phyloP scores from a whole-genome alignment of 2,329 filamentous ascomycete genomes.

The Phialemonium atrogriseum region DNA sequence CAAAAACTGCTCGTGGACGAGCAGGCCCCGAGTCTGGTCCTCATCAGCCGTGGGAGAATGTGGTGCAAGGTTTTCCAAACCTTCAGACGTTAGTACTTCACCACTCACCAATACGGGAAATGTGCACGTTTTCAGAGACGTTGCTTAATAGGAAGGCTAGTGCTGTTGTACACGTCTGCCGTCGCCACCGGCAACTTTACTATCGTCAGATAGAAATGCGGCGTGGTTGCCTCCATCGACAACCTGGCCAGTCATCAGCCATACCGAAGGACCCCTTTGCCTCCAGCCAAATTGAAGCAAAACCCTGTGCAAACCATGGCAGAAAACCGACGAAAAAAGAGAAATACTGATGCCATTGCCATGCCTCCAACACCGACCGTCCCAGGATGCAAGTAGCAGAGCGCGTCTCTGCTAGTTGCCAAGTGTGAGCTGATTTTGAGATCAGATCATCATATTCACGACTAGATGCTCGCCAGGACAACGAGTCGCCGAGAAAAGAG shows the following conservation, averaged over 20 bases:
- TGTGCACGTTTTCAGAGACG: slow-evolving; percentile 1
- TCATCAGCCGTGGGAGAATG: no score
- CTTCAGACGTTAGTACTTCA: no score
- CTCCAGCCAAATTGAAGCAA: slow-evolving; percentile 12
- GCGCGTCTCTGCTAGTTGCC: no score
- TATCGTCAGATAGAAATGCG: no score
- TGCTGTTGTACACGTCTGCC: slow-evolving; percentile 14
- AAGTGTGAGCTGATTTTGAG: slow-evolving; percentile 11
- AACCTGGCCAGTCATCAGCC: slow-evolving; percentile 12
- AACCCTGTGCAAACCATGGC: slow-evolving; percentile 16
- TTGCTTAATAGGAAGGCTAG: slow-evolving; percentile 1
- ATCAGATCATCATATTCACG: slow-evolving; percentile 13
- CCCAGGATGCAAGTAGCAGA: slow-evolving; percentile 21
- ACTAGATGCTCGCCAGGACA: slow-evolving; percentile 15
- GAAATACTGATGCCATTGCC: slow-evolving; percentile 18
- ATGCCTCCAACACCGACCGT: slow-evolving; percentile 20
- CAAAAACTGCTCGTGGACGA: no score
- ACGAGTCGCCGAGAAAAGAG: slow-evolving; percentile 16
- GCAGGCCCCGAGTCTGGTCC: no score
- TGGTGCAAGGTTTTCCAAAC: no score
- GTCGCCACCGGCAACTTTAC: no score
- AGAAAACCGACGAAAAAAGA: slow-evolving; percentile 12
- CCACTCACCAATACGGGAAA: not conserved
- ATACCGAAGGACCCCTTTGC: slow-evolving; percentile 11
- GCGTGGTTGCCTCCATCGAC: slow-evolving; percentile 6